phyloP scores from a whole-genome alignment of 108 stramenopile species.

The Discostella stelligeroides region DNA sequence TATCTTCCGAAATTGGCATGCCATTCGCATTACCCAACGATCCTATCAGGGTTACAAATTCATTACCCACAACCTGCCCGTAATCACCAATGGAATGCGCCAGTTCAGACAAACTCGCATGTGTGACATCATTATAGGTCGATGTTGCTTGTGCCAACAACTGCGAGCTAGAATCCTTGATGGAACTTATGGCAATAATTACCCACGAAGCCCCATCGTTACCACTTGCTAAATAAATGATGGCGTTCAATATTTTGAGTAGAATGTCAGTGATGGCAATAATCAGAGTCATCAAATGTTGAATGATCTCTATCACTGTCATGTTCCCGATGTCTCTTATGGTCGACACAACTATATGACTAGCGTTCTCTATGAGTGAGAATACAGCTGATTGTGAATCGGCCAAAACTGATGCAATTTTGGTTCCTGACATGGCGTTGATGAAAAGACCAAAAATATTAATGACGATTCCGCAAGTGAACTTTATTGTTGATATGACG shows the following conservation, averaged over 20 bases:
- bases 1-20: neutral
- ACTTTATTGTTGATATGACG: constrained; percentile 21
- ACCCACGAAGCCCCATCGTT: constrained; percentile 35
- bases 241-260: constrained; percentile 35
- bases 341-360: constrained; percentile 15
- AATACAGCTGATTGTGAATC: constrained; percentile 23
- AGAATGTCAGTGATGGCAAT: constrained; percentile 36
- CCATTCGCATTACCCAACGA: neutral
- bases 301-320: constrained; percentile 34
- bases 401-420: constrained; percentile 11
- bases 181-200: constrained; percentile 23
- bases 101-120: constrained; percentile 29
- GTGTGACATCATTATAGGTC: constrained; percentile 35
- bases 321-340: constrained; percentile 27
- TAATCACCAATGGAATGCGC: constrained; percentile 31
- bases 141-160: constrained; percentile 29
- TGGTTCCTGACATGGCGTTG: constrained; percentile 26
- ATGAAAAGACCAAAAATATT: constrained; percentile 28
- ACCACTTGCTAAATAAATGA: constrained; percentile 37
- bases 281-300: constrained; percentile 25
- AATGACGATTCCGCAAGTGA: constrained; percentile 23
- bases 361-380: constrained; percentile 27
- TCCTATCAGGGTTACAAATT: constrained; percentile 30
- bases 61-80: constrained; percentile 31
- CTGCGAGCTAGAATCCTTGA: constrained; percentile 19